Conservation (phyloP, 2,329 filamentous ascomycete genomes). For the Aspergillus niger region DNA sequence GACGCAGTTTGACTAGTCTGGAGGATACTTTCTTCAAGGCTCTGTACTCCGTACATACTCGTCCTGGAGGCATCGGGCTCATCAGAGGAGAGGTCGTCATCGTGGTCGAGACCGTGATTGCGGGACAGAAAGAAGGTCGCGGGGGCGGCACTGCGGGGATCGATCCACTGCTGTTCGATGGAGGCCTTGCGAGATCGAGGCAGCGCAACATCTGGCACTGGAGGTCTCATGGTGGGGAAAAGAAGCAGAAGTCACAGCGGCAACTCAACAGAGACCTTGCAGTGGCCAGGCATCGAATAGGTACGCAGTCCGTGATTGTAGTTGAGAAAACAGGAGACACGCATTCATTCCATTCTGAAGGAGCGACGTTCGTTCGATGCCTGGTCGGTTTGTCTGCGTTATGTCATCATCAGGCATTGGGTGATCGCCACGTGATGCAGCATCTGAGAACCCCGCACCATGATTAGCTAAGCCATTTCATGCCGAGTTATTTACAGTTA, state of each 20-base stretch:
- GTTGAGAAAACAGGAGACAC: neutral
- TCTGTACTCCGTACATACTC: conserved; percentile 60
- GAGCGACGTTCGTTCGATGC: neutral
- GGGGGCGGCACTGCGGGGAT: conserved; percentile 46
- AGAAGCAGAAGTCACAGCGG: conserved; percentile 2
- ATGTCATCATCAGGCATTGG: neutral
- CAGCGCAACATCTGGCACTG: conserved; percentile 35
- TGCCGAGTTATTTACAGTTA: neutral
- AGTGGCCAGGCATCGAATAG: conserved; percentile 8
- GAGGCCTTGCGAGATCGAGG: conserved; percentile 40
- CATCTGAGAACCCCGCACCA: neutral
- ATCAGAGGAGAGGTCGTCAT: conserved; percentile 26
- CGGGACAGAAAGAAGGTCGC: conserved; percentile 63
- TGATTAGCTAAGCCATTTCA: neutral
- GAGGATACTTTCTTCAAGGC: conserved; percentile 56
- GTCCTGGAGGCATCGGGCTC: conserved; percentile 39
- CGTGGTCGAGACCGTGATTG: conserved; percentile 51
- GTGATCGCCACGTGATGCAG: neutral
- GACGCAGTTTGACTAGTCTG: conserved; percentile 31
- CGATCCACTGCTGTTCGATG: conserved; percentile 37
- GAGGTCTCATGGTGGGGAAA: conserved; percentile 39
- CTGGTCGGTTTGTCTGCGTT: neutral
- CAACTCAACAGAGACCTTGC: neutral
- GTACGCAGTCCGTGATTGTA: neutral
- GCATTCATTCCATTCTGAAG: neutral